These are phyloP conservation scores for Draba incana DNA, from an alignment of 345 rosid species.

Conservation along the genomic window DNA sequence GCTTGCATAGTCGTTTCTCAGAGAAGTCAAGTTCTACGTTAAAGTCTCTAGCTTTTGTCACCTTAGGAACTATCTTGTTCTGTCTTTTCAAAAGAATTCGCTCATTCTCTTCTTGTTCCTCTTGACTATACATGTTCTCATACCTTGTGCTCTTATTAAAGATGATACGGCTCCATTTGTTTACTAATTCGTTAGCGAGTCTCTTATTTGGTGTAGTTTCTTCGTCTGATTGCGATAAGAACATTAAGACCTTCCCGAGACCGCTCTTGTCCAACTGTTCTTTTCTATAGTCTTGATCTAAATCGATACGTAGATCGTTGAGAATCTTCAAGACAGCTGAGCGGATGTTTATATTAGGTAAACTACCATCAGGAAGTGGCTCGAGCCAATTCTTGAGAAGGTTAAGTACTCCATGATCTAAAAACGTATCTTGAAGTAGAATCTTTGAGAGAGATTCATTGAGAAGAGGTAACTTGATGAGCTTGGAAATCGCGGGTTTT, in stretches of 20 bases:
- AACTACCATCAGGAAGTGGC: conserved; percentile 96
- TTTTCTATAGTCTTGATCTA: conserved; percentile 74
- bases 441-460: conserved; percentile 78
- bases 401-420: conserved; percentile 84
- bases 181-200: conserved; percentile 82
- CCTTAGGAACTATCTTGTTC: conserved; percentile 50
- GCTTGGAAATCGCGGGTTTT: conserved; percentile 82
- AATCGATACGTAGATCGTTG: conserved; percentile 63
- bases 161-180: conserved; percentile 81
- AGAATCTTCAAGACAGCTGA: conserved; percentile 69
- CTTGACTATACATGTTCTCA: conserved; percentile 69
- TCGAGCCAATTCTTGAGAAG: conserved; percentile 89
- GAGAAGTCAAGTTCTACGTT: conserved; percentile 65
- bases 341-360: conserved; percentile 83
- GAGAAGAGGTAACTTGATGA: conserved; percentile 76
- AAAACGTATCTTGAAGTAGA: conserved; percentile 76
- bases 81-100: conserved; percentile 45
- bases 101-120: conserved; percentile 60
- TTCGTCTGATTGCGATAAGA: conserved; percentile 89
- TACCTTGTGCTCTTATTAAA: conserved; percentile 85
- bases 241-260: conserved; percentile 90
- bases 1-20: conserved; percentile 51
- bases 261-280: conserved; percentile 86
- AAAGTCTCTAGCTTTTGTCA: conserved; percentile 51
- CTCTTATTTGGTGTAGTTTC: conserved; percentile 78